Evolutionary conservation across 2,329 filamentous ascomycete species (phyloP).

Genomic region (Diaporthe ampelina): DNA sequence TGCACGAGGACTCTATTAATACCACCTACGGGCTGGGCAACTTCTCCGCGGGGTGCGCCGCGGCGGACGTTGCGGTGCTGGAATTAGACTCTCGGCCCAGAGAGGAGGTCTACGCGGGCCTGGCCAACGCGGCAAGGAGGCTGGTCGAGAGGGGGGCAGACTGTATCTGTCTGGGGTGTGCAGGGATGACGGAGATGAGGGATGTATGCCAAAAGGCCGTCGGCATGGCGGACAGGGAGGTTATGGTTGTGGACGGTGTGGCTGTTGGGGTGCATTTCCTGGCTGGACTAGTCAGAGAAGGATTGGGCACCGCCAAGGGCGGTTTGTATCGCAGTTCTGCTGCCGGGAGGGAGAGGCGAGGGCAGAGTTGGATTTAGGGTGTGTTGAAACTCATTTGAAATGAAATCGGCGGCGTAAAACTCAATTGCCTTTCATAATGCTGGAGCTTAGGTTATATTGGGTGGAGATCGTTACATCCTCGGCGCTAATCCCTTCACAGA

Average conservation of each 20-base stretch:
- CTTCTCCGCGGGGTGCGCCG: conserved; percentile 58
- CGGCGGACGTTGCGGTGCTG: conserved; percentile 56
- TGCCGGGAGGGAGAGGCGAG: conserved; percentile 50
- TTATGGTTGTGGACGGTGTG: conserved; percentile 66
- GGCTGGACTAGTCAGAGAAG: conserved; percentile 59
- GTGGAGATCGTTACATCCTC: conserved; percentile 15
- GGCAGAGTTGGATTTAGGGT: conserved; percentile 56
- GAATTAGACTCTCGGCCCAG: conserved; percentile 57
- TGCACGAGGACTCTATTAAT: conserved; percentile 56
- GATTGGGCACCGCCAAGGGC: conserved; percentile 59
- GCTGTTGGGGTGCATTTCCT: conserved; percentile 61
- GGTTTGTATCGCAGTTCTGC: conserved; percentile 58
- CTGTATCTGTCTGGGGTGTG: conserved; percentile 60
- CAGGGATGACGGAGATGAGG: conserved; percentile 62
- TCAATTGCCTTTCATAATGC: not conserved
- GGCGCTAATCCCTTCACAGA: not conserved
- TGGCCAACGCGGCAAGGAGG: conserved; percentile 54
- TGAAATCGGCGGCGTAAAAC: conserved; percentile 13
- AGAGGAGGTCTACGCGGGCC: conserved; percentile 54
- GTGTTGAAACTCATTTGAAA: conserved; percentile 13
- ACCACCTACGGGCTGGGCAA: conserved; percentile 55
- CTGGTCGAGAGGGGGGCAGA: conserved; percentile 53
- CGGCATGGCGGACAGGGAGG: conserved; percentile 53
- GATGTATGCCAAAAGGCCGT: conserved; percentile 61
- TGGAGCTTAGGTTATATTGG: not conserved